Base-by-base conservation (phyloP, 371 early-diverging fungal genomes). In the Dichotomocladium elegans region DNA sequence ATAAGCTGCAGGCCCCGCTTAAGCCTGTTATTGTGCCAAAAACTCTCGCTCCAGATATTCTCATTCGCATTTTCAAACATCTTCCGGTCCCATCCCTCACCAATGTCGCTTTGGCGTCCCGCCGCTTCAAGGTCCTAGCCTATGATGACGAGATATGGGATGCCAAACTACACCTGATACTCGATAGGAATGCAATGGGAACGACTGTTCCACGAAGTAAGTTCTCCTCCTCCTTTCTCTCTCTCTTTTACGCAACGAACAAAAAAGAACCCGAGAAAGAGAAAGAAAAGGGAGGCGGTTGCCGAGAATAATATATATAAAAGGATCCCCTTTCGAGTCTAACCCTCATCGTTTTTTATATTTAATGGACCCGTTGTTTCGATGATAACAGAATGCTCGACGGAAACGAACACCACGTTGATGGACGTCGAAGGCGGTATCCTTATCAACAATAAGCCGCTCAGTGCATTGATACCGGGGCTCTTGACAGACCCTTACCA, bases 121-220 rank as follows among this genome's bases (percentile, higher is more conserved):
- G 85, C 58, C 72, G 82, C 3, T 81, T 82, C 58, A 85, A 85
- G 58, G 83, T 85, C 19, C 66, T 85, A 24, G 80, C 67, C 35
- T 81, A 82, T 49, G 79, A 83, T 46, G 85, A 85, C 58, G 83
- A 81, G 49, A 76, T 85, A 41, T 85, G 82, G 81, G 78, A 81
- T 45, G 69, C 55, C 6, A 81, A 80, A 49, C 49, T 85, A n/a
- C 50, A 54, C 1, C 41, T 53, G 5, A 74, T 74, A 64, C 47
- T 68, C 22, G 51, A 62, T n/a, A 60, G 58, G 19, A 68, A 74
- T 31, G 64, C 63, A 26, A 68, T 70, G 3, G 63, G 60, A 25
- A 41, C 70, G 9, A 55, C 64, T n/a, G 60, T 48, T 33, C 57
- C 64, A 40, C n/a, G n/a, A n/a, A n/a, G n/a, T n/a, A n/a, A n/a